These are phyloP conservation scores for Selaginella tamariscina DNA, from an alignment of 75 land plant genomes.

Conservation along the genomic window DNA sequence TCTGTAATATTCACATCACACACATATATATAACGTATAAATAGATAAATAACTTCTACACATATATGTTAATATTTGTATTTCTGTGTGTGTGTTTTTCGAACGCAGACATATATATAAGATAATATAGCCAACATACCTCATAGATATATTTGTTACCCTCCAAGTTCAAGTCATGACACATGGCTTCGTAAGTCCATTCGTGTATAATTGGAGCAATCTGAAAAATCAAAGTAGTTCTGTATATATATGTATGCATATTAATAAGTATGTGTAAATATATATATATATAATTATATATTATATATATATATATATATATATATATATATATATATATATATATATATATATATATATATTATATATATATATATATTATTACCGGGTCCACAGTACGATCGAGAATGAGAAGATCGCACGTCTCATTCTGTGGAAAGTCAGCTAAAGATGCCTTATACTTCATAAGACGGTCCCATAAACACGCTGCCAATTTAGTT, in stretches of 20 bases:
- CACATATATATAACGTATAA: too few relatives aligned
- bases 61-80: too few relatives aligned
- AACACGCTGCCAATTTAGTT: slow-evolving; percentile 84
- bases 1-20: slow-evolving; percentile 28
- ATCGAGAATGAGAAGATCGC: slow-evolving; percentile 90
- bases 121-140: slow-evolving; percentile 30
- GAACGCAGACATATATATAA: too few relatives aligned
- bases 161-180: slow-evolving; percentile 89
- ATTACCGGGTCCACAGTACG: slow-evolving; percentile 86
- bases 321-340: background rate
- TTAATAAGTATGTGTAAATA: slow-evolving; percentile 63
- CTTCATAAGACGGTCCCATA: slow-evolving; percentile 64
- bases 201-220: slow-evolving; percentile 97
- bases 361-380: too few relatives aligned
- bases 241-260: background rate
- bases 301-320: slow-evolving; percentile 30
- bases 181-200: slow-evolving; percentile 99
- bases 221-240: slow-evolving; percentile 22
- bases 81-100: too few relatives aligned
- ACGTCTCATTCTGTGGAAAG: slow-evolving; percentile 78
- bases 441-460: slow-evolving; percentile 45
- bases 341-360: too few relatives aligned
- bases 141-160: slow-evolving; percentile 87
- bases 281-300: slow-evolving; percentile 96
- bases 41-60: too few relatives aligned